Evolutionary conservation across 2,329 filamentous ascomycete species (phyloP), one percentile per base, ranked within the genome.

Genomic region (Magnaporthiopsis rhizophila): DNA sequence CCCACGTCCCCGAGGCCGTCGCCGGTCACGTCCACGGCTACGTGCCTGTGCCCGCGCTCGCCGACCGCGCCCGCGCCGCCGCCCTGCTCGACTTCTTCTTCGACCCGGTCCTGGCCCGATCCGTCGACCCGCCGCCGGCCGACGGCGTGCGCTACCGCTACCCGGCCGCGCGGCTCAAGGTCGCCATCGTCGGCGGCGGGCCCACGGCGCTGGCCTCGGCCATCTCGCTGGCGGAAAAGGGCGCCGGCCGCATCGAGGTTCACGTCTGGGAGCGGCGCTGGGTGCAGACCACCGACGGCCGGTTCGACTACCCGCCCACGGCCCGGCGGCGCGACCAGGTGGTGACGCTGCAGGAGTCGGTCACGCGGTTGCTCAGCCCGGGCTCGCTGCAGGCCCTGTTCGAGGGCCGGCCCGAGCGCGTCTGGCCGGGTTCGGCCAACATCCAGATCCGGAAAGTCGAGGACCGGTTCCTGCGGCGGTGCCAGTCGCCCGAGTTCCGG

Each of bases 391-490:
- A 73, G 9, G 73, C 73, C 0, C 69, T 76, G 26, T 74, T 74
- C 59, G 69, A 70, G 2, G 73, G 72, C 0, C 68, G 72, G 3
- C 73, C 74, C 0, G 74, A 76, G 64, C 66, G 68, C 1, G 74
- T 76, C 0, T 76, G 74, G 74, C 74, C 74, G 5, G 73, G 71
- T 0, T 75, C 73, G 9, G 73, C 73, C 26, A 76, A 76, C 62
- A 73, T 76, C 28, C 74, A 76, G 65, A 76, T 76, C 62, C 73
- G 74, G 58, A 76, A 76, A 68, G 73, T 76, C n/a, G 74, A 76
- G 57, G 74, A 76, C 58, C 68, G 74, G 7, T 69, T 76, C 26
- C 71, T 76, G n/a, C 69, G 68, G 50, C 71, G 73, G 8, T 73
- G 71, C n/a, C 74, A 76, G 64, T 70, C 71, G 15, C 65, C 68